Conservation (phyloP, 1,284 basidiomycete genomes). For the Vanrija sp. region DNA sequence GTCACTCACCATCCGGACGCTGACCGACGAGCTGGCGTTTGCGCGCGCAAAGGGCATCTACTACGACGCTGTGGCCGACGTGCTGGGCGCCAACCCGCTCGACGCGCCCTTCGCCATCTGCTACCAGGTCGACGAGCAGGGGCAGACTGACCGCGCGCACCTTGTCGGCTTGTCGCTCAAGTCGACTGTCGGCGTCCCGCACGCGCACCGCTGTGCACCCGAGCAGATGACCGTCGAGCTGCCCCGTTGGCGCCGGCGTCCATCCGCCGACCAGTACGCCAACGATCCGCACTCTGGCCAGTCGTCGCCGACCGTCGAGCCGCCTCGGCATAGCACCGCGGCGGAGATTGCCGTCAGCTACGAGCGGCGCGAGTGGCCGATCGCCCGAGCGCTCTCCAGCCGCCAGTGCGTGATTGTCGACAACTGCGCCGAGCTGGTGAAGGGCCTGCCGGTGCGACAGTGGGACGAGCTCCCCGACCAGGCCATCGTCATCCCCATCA, state of each 20-base stretch:
- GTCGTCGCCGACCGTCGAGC: not conserved
- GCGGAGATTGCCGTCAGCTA: not conserved
- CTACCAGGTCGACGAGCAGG: conserved; percentile 13
- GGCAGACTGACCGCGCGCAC: too few relatives aligned
- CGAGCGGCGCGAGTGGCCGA: conserved; percentile 15
- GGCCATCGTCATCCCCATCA: conserved; percentile 41
- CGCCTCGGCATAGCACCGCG: not conserved
- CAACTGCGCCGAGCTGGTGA: conserved; percentile 20
- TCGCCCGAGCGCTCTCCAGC: conserved; percentile 20
- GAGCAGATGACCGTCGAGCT: not conserved
- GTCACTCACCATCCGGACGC: conserved; percentile 9
- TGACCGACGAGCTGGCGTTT: conserved; percentile 15
- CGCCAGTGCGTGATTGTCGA: conserved; percentile 24
- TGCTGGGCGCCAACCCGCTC: conserved; percentile 12
- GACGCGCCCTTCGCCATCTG: too few relatives aligned
- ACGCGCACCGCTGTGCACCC: conserved; percentile 13
- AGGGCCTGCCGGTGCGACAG: conserved; percentile 23
- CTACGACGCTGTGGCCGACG: conserved; percentile 13
- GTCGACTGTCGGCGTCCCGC: conserved; percentile 19
- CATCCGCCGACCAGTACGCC: not conserved
- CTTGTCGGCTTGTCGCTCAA: conserved; percentile 12
- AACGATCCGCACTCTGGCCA: not conserved
- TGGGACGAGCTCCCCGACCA: conserved; percentile 31
- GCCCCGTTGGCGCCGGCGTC: not conserved
- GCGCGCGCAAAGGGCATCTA: conserved; percentile 10